A percentile compares a stretch with the other conserved stretches of the same genome.
These are phyloP conservation scores for Globisporangium splendens DNA, from an alignment of 352 stramenopile species.

Conservation along the genomic window DNA sequence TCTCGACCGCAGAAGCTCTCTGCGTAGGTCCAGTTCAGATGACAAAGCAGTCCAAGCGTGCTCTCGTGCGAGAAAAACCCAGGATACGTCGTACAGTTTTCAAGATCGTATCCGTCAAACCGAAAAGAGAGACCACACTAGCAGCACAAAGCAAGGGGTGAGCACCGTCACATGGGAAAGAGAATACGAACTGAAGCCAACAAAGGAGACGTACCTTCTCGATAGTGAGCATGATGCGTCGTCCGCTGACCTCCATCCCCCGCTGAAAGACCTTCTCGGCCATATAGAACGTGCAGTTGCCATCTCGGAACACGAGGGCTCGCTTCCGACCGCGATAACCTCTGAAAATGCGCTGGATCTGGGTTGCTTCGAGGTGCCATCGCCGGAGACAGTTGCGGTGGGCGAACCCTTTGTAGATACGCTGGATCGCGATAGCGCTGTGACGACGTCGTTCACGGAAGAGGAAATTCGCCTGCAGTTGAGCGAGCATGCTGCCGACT, in stretches of 20 bases:
- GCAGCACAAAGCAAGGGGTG: neutral
- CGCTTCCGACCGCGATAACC: conserved; percentile 48
- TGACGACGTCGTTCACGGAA: conserved; percentile 40
- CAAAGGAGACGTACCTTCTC: conserved; percentile 37
- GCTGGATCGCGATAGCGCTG: conserved; percentile 48
- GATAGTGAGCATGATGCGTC: conserved; percentile 48
- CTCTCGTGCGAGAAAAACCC: conserved; percentile 56
- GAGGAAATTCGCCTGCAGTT: conserved; percentile 25
- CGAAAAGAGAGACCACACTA: conserved; percentile 70
- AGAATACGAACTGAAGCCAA: too few relatives aligned
- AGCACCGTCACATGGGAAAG: neutral
- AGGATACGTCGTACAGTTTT: conserved; percentile 38
- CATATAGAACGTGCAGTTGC: conserved; percentile 71
- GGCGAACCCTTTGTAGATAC: conserved; percentile 48
- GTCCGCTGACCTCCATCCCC: conserved; percentile 42
- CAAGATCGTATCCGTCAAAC: conserved; percentile 53
- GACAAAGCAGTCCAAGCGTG: conserved; percentile 40
- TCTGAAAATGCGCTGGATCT: conserved; percentile 56
- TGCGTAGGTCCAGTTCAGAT: conserved; percentile 57
- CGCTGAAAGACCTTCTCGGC: conserved; percentile 59
- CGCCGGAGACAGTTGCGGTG: conserved; percentile 24
- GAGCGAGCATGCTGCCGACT: conserved; percentile 31
- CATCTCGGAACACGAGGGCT: conserved; percentile 56
- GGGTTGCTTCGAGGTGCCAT: conserved; percentile 27
- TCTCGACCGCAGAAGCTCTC: conserved; percentile 39